These are phyloP conservation scores for Xylariaceae sp. DNA, from an alignment of 2,329 filamentous ascomycete species.

Conservation along the genomic window DNA sequence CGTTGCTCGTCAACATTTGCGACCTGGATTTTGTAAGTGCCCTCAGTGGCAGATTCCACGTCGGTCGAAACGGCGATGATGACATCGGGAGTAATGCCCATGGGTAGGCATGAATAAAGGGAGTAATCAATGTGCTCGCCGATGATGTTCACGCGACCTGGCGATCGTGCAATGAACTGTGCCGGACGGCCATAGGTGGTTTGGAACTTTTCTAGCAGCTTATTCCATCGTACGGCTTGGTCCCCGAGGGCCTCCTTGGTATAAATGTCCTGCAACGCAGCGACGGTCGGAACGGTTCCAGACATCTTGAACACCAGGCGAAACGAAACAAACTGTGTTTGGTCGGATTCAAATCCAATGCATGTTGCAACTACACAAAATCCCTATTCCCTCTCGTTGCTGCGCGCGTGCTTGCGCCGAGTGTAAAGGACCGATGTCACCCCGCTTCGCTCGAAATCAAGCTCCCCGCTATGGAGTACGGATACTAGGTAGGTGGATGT, in stretches of 20 bases:
- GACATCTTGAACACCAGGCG: conserved; percentile 39
- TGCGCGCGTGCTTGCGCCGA: too few relatives aligned
- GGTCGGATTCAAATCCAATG: too few relatives aligned
- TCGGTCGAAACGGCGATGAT: conserved; percentile 71
- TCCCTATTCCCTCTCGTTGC: not conserved
- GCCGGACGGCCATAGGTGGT: conserved; percentile 65
- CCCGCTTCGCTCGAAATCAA: too few relatives aligned
- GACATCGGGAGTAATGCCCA: conserved; percentile 89
- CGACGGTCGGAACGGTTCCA: conserved; percentile 66
- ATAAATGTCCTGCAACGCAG: conserved; percentile 78
- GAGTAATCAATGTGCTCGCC: conserved; percentile 99
- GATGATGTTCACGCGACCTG: conserved; percentile 95
- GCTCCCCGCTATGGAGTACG: too few relatives aligned
- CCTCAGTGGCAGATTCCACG: conserved; percentile 40
- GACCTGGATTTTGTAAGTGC: conserved; percentile 66
- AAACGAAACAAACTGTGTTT: too few relatives aligned
- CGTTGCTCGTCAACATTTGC: conserved; percentile 73
- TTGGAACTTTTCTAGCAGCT: conserved; percentile 67
- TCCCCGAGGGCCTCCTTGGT: conserved; percentile 63
- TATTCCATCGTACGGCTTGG: conserved; percentile 72
- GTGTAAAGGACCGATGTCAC: too few relatives aligned
- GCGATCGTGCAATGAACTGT: conserved; percentile 82
- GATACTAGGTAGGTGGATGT: too few relatives aligned
- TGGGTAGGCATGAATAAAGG: conserved; percentile 90
- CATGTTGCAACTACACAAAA: not conserved